Evolutionary conservation across 2,329 filamentous ascomycete genomes (phyloP), one percentile per base, ranked within the genome.

Genomic region (Aspergillus clavatus): DNA sequence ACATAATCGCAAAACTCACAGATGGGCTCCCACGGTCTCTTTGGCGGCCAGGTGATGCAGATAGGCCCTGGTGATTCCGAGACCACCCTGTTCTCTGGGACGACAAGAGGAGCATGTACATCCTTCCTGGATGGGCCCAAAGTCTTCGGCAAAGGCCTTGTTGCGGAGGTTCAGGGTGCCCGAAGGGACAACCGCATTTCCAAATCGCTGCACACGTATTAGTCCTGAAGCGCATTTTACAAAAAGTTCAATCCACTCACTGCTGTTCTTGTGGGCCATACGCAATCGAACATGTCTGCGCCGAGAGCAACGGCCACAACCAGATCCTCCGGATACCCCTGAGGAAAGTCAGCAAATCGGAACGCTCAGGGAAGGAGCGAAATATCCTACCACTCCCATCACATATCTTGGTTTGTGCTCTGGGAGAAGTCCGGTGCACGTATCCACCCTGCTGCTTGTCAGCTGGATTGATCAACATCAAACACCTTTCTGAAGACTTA

Each of bases 211-310:
- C 8, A 10, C 2, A 11, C 5, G 22, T 53, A 16, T 54, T 45
- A 45, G 41, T n/a, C 16, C 26, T 10, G 2, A 8, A n/a, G 11
- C 2, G 12, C 4, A 27, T 6, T 7, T 24, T 8, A 27, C 2
- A 12, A 4, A 26, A 18, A 16, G n/a, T 24, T 28, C 5, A n/a
- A 41, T 27, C 24, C 11, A 62, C 76, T 63, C 70, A 81, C 79
- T 6, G 93, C 93, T 27, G 93, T 98, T 43, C 93, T 79, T 4
- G 93, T 97, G 1, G 93, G 94, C 93, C 93, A 98, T 5, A 98
- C 93, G 63, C 94, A 98, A 70, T 98, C 93, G 65, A 98, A 98
- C 93, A 98, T 98, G 70, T 98, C 93, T 39, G 93, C 93, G 3
- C 93, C 93, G 0, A 98, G 77, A 1, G 93, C 93, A 3, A 96